phyloP scores from a whole-genome alignment of 1,284 basidiomycete species.

The Rhodotorula sp. region DNA sequence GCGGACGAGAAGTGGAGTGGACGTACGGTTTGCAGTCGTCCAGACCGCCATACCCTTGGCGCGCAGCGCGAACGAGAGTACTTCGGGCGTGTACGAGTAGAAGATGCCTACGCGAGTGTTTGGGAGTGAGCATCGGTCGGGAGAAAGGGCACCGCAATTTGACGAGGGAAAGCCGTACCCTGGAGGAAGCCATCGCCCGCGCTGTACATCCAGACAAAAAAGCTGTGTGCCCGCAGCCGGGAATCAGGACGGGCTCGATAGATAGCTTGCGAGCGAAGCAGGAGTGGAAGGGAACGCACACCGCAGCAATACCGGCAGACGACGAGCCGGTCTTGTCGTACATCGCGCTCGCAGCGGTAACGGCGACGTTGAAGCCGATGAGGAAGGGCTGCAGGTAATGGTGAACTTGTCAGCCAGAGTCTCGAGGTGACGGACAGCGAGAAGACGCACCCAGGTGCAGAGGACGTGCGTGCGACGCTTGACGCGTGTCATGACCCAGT shows the following conservation, averaged over 20 bases:
- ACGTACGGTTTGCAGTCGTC: no score
- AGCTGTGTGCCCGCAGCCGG: conserved; percentile 39
- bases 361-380: conserved; percentile 5
- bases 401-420: no score
- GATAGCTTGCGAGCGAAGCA: neutral
- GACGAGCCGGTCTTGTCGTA: conserved; percentile 47
- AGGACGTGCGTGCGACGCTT: conserved; percentile 51
- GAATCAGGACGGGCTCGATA: neutral
- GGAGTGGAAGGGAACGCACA: conserved; percentile 26
- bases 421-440: neutral
- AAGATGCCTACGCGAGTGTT: conserved; percentile 23
- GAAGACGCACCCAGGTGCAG: conserved; percentile 42
- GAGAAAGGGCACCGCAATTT: no score
- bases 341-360: conserved; percentile 43
- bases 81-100: conserved; percentile 41
- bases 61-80: conserved; percentile 45
- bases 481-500: conserved; percentile 48
- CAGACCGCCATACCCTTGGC: neutral
- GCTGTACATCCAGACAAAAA: conserved; percentile 52
- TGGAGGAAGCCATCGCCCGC: conserved; percentile 48
- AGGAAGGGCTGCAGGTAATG: conserved; percentile 48
- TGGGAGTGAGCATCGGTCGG: no score
- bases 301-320: conserved; percentile 47
- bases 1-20: no score
- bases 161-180: no score